Conservation (phyloP, 2,329 filamentous ascomycete species). For the Fusarium luffae region DNA sequence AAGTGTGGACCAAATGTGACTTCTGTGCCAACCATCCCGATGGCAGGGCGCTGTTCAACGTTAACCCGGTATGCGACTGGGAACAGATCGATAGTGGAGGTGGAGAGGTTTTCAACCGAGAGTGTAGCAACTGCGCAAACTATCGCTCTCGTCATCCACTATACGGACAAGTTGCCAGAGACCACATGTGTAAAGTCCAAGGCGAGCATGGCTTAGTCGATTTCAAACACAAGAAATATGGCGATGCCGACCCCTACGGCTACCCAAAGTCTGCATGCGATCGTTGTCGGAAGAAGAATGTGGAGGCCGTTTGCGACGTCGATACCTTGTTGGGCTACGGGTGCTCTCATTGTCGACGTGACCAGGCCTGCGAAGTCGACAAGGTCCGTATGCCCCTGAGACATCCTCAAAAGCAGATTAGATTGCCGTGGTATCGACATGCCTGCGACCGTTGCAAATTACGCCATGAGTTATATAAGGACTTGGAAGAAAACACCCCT, state of each 20-base stretch:
- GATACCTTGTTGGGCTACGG: constrained; percentile 26
- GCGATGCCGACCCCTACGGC: constrained; percentile 4
- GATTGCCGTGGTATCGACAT: constrained; percentile 32
- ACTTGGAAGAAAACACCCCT: background rate
- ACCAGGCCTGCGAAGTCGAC: background rate
- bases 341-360: constrained; percentile 26
- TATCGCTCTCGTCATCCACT: constrained; percentile 15
- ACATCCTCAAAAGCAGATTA: constrained; percentile 10
- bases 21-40: constrained; percentile 26
- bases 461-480: background rate
- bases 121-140: constrained; percentile 39
- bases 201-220: background rate
- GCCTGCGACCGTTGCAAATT: constrained; percentile 31
- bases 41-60: constrained; percentile 3
- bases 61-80: constrained; percentile 1
- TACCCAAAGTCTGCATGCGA: constrained; percentile 3
- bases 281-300: background rate
- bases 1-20: constrained; percentile 1
- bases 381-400: background rate
- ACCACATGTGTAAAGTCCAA: constrained; percentile 16
- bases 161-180: background rate
- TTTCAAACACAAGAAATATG: constrained; percentile 25
- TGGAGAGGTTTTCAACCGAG: background rate
- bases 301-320: constrained; percentile 20
- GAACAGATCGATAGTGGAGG: background rate